Evolutionary conservation across 148 eudicot species (phyloP).

Genomic region (Chenopodium berlandieri): DNA sequence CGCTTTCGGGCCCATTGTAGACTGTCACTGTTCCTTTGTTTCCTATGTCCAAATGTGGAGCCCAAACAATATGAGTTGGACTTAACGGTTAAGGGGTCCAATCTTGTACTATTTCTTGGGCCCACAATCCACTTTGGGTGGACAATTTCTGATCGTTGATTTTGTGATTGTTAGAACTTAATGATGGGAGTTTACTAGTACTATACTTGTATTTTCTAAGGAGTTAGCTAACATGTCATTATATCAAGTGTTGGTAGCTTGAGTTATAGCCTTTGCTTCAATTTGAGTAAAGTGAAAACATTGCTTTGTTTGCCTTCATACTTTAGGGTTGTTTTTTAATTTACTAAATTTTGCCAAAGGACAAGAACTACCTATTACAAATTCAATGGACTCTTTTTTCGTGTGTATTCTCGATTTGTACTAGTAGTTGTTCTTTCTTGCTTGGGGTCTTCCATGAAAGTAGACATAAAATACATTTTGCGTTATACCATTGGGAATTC

Average conservation of each 20-base stretch:
- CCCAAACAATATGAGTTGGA: conserved; percentile 21
- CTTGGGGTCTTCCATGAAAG: not conserved
- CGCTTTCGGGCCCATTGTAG: conserved; percentile 27
- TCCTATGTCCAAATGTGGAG: conserved; percentile 10
- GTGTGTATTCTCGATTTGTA: not conserved
- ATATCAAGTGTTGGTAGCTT: not conserved
- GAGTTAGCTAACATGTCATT: not conserved
- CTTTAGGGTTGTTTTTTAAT: conserved; percentile 6
- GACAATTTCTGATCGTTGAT: conserved; percentile 20
- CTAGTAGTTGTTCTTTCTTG: not conserved
- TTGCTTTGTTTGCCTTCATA: not conserved
- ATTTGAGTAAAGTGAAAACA: conserved; percentile 8
- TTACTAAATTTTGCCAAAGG: conserved; percentile 17
- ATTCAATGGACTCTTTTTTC: not conserved
- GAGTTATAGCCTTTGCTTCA: not conserved
- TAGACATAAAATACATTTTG: not conserved
- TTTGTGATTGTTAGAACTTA: not conserved
- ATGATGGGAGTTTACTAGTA: not conserved
- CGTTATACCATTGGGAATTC: not conserved
- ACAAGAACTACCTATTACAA: not conserved
- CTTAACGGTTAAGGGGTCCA: conserved; percentile 24
- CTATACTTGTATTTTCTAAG: not conserved
- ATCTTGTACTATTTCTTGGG: conserved; percentile 24
- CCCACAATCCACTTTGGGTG: not conserved
- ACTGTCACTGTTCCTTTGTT: conserved; percentile 15